phyloP scores from a whole-genome alignment of 179 eudicot genomes.

The Sideroxylon spinosum region DNA sequence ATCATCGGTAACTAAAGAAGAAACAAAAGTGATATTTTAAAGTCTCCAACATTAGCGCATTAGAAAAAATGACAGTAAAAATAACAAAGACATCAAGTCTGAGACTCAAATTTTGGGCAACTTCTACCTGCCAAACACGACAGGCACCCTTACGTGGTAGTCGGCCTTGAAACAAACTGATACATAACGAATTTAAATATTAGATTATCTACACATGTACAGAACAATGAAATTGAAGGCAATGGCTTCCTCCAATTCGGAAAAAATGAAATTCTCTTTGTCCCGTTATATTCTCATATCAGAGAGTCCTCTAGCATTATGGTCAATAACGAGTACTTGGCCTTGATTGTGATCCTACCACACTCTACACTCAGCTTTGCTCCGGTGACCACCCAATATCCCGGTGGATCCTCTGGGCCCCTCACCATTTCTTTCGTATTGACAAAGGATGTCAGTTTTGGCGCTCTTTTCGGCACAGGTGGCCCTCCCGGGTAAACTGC shows the following conservation, averaged over 20 bases:
- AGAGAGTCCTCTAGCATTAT: slow-evolving; percentile 60
- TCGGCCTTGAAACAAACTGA: background rate
- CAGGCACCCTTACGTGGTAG: too few species aligned
- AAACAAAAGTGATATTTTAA: too few species aligned
- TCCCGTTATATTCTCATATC: slow-evolving; percentile 20
- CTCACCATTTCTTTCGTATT: slow-evolving; percentile 79
- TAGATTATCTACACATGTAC: background rate
- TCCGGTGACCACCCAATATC: slow-evolving; percentile 93
- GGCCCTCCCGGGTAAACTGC: slow-evolving; percentile 84
- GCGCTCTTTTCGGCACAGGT: slow-evolving; percentile 58
- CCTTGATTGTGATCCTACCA: slow-evolving; percentile 69
- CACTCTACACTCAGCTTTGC: slow-evolving; percentile 72
- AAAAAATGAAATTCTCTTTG: too few species aligned
- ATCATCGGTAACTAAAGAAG: too few species aligned
- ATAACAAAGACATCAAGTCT: too few species aligned
- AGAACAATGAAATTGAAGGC: background rate
- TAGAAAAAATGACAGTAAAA: too few species aligned
- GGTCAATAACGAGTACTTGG: slow-evolving; percentile 68
- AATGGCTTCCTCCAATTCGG: background rate
- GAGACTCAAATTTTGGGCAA: too few species aligned
- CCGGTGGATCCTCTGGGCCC: slow-evolving; percentile 95
- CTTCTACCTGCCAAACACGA: too few species aligned
- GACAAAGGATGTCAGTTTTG: slow-evolving; percentile 58
- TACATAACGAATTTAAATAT: background rate
- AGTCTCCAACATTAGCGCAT: too few species aligned